Evolutionary conservation across 75 land plant genomes (phyloP), one percentile per base, ranked within the genome.

Genomic region (Pseudotsuga menziesii): DNA sequence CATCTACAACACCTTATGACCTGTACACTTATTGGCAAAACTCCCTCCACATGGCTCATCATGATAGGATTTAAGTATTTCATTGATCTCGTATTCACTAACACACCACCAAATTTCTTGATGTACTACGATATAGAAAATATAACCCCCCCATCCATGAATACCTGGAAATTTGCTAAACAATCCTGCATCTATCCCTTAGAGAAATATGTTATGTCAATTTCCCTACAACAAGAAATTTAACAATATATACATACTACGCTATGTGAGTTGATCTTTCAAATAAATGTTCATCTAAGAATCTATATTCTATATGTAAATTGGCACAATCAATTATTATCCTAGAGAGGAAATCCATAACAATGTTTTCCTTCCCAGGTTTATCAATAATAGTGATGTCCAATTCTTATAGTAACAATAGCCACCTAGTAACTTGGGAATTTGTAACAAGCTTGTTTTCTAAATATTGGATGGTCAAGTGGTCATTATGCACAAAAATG

Each of bases 301-400:
- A 44, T 0, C 7, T 4, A 4, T 44, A 5, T 44, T 44, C 25
- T 15, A 80, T 17, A 13, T 56, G 58, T 17, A 27, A 0, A 36
- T 70, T 5, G 12, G 1, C n/a, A 48, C 66, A 77, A 19, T 52
- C 25, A 59, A 13, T 14, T 5, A 2, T 23, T 0, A 63, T 14
- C 19, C 72, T 32, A 48, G 27, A 19, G 2, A 80, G 3, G 57
- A 26, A 39, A 64, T 80, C 71, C 9, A 58, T 67, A 22, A 55
- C 29, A 8, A 7, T 4, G 25, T 78, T 74, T 12, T 22, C 11
- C 12, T 70, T 74, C 16, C 54, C 62, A 16, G 52, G 77, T 59
- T 79, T 79, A 41, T 58, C 63, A 1, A 74, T 44, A 4, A 61
- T 63, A 17, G 66, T 58, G 64, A 79, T 74, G 32, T 74, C 64